Conservation (phyloP, 208 protist species). For the Leishmania arabica region DNA sequence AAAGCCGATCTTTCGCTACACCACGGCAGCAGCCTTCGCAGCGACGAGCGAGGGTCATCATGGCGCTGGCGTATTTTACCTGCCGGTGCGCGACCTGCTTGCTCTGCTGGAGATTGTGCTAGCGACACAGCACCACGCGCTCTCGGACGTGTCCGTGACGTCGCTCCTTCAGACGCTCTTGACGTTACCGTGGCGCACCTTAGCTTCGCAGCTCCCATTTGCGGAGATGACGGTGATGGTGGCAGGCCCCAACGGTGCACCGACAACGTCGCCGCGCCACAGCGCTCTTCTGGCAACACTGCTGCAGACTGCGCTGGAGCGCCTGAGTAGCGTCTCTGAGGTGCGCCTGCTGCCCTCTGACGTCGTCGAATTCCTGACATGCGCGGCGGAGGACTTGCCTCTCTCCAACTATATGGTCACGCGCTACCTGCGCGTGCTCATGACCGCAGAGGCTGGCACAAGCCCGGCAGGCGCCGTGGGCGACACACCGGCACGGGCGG, state of each 20-base stretch:
- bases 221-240: conserved; percentile 22
- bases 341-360: conserved; percentile 51
- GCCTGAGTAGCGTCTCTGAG: conserved; percentile 31
- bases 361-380: conserved; percentile 62
- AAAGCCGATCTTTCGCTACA: conserved; percentile 55
- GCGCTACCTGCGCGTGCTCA: conserved; percentile 46
- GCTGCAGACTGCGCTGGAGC: conserved; percentile 29
- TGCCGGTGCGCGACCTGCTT: conserved; percentile 64
- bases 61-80: conserved; percentile 2
- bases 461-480: conserved; percentile 2
- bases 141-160: conserved; percentile 54
- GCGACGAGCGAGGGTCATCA: background rate
- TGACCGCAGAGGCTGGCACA: conserved; percentile 31
- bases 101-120: conserved; percentile 66
- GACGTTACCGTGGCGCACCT: conserved; percentile 60
- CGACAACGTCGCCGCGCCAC: conserved; percentile 21
- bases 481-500: conserved; percentile 1
- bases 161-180: conserved; percentile 54
- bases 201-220: conserved; percentile 36
- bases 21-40: conserved; percentile 22
- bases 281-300: conserved; percentile 27
- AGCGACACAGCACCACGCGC: conserved; percentile 50
- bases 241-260: conserved; percentile 21
- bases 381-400: conserved; percentile 65
- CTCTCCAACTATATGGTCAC: conserved; percentile 51